Percentiles rank a stretch among this genome's conserved stretches.
These are phyloP conservation scores for Backusella sp. DNA, from an alignment of 192 early-diverging fungal genomes.

Conservation along the genomic window DNA sequence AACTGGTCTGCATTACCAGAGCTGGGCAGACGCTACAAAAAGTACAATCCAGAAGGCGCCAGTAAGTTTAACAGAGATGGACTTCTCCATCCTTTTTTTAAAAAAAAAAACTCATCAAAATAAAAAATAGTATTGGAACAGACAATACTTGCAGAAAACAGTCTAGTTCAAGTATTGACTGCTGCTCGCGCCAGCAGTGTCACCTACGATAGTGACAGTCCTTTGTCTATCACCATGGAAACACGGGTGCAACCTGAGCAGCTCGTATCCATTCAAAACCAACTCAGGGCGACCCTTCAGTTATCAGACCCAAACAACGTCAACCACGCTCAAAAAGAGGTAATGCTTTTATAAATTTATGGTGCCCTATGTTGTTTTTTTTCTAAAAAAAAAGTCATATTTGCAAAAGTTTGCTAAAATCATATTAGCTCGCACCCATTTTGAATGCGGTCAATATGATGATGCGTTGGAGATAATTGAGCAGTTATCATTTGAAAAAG, in stretches of 20 bases:
- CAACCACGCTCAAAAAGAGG: not conserved
- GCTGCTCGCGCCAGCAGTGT: not conserved
- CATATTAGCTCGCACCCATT: slow-evolving; percentile 59
- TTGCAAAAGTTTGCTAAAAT: slow-evolving; percentile 40
- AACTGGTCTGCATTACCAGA: slow-evolving; percentile 49
- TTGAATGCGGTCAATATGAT: slow-evolving; percentile 49
- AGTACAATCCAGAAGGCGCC: slow-evolving; percentile 53
- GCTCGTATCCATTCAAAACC: slow-evolving; percentile 20
- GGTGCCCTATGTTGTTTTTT: not conserved
- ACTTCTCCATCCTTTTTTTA: no score
- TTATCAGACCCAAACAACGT: not conserved
- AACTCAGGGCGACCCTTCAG: slow-evolving; percentile 18
- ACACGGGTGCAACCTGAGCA: slow-evolving; percentile 11
- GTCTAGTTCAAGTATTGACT: slow-evolving; percentile 24
- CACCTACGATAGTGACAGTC: slow-evolving; percentile 25
- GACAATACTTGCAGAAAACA: slow-evolving; percentile 38
- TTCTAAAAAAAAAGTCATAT: not conserved
- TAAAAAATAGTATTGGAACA: slow-evolving; percentile 36
- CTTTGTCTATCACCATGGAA: slow-evolving; percentile 18
- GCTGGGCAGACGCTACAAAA: slow-evolving; percentile 51
- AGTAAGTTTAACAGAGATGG: slow-evolving; percentile 34
- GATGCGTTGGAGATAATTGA: slow-evolving; percentile 42
- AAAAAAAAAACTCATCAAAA: not conserved
- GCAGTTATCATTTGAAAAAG: slow-evolving; percentile 34
- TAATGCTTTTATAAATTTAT: no score